Evolutionary conservation across 306 rosid genomes (phyloP).

Genomic region (Vigna reflexopilosa): DNA sequence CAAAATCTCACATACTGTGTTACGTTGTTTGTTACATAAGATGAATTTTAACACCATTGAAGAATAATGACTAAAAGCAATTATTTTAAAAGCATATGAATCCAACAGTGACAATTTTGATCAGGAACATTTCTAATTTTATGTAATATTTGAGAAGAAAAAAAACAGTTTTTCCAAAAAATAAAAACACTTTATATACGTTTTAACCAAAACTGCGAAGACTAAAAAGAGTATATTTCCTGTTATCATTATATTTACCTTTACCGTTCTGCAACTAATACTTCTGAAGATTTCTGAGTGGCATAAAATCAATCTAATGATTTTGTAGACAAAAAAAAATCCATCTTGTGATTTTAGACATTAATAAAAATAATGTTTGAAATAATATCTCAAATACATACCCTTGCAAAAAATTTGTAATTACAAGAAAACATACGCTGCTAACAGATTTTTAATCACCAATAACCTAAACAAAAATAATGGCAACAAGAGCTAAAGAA

Average conservation of each 20-base stretch:
- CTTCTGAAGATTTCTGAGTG: neutral
- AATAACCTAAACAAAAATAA: slow-evolving; percentile 29
- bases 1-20: no score
- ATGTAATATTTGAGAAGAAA: no score
- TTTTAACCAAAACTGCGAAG: no score
- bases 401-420: slow-evolving; percentile 32
- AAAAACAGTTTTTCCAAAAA: no score
- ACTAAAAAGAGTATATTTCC: no score
- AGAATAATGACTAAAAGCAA: no score
- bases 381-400: neutral
- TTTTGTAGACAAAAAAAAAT: neutral
- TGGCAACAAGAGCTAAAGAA: slow-evolving; percentile 17
- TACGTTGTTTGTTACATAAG: no score
- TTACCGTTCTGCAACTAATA: neutral
- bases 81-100: no score
- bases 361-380: neutral
- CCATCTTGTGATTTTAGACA: slow-evolving; percentile 27
- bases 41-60: no score
- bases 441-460: neutral
- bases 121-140: no score
- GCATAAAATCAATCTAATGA: neutral
- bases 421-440: slow-evolving; percentile 37
- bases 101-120: no score
- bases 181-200: no score
- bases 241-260: neutral